Percentiles rank a stretch among this genome's conserved stretches.
phyloP scores from a whole-genome alignment of 2,329 filamentous ascomycete genomes.

The Fonsecaea erecta region DNA sequence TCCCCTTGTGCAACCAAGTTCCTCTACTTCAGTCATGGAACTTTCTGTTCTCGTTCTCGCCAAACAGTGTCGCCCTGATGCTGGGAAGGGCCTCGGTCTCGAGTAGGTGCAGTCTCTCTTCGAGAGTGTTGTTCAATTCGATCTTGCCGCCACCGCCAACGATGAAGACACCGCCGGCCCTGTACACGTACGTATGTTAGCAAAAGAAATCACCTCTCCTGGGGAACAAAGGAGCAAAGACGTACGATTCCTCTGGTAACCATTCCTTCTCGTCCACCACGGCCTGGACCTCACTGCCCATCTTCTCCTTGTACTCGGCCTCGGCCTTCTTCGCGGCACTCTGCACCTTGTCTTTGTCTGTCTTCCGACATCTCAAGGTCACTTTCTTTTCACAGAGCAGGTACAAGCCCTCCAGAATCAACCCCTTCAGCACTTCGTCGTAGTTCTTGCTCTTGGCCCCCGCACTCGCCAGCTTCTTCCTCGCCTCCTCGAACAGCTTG shows the following conservation, averaged over 20 bases:
- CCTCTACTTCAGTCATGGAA: slow-evolving; percentile 76
- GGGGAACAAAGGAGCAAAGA: slow-evolving; percentile 37
- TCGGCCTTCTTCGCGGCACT: slow-evolving; percentile 77
- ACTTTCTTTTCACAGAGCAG: slow-evolving; percentile 81
- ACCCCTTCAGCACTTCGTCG: slow-evolving; percentile 72
- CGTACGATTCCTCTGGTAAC: slow-evolving; percentile 82
- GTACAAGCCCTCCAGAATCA: slow-evolving; percentile 90
- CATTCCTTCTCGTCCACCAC: slow-evolving; percentile 78
- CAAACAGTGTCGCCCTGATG: slow-evolving; percentile 85
- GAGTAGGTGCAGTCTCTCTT: slow-evolving; percentile 83
- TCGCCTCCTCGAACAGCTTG: slow-evolving; percentile 80
- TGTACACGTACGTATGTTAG: slow-evolving; percentile 46
- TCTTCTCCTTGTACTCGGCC: slow-evolving; percentile 81
- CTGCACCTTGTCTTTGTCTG: slow-evolving; percentile 75
- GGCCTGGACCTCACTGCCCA: slow-evolving; percentile 70
- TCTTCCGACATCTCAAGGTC: slow-evolving; percentile 74
- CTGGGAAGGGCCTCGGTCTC: slow-evolving; percentile 83
- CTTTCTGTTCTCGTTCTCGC: slow-evolving; percentile 91
- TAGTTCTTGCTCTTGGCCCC: slow-evolving; percentile 76
- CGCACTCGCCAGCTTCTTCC: slow-evolving; percentile 70
- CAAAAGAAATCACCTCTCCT: background rate
- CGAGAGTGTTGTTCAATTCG: slow-evolving; percentile 97
- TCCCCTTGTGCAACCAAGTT: background rate
- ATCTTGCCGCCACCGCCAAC: slow-evolving; percentile 88
- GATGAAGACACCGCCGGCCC: slow-evolving; percentile 81